Conservation (phyloP, 106 monocot genomes). For the Allium fistulosum region DNA sequence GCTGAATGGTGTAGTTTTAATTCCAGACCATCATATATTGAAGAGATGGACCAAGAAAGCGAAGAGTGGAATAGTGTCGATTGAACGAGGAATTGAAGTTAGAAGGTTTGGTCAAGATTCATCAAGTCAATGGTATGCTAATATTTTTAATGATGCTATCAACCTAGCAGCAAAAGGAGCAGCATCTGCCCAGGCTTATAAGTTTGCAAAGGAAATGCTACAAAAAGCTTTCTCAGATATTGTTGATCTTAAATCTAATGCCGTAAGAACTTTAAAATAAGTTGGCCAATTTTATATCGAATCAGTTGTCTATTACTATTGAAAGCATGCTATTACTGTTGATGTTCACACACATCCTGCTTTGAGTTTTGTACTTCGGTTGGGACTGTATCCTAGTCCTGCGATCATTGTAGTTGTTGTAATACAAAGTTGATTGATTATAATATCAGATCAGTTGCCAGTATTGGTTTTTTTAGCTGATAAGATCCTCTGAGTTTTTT, state of each 20-base stretch:
- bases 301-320: too few relatives aligned
- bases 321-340: too few relatives aligned
- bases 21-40: constrained; percentile 55
- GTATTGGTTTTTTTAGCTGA: too few relatives aligned
- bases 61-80: constrained; percentile 30
- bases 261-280: not conserved
- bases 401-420: not conserved
- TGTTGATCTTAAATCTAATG: constrained; percentile 22
- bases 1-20: constrained; percentile 12
- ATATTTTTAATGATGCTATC: constrained; percentile 48
- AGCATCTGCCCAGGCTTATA: constrained; percentile 34
- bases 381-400: not conserved
- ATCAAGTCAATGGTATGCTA: constrained; percentile 28
- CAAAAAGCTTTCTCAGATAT: constrained; percentile 64
- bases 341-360: too few relatives aligned
- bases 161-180: constrained; percentile 70
- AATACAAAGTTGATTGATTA: not conserved
- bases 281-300: not conserved
- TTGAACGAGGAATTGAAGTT: constrained; percentile 20
- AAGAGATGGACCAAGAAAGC: constrained; percentile 72
- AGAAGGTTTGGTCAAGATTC: constrained; percentile 20
- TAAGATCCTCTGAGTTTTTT: too few relatives aligned
- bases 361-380: not conserved
- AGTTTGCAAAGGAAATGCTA: constrained; percentile 50
- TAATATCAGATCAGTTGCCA: not conserved